These are phyloP conservation scores for Saccharomycopsis malanga DNA, from an alignment of 805 yeast genomes.

Conservation along the genomic window DNA sequence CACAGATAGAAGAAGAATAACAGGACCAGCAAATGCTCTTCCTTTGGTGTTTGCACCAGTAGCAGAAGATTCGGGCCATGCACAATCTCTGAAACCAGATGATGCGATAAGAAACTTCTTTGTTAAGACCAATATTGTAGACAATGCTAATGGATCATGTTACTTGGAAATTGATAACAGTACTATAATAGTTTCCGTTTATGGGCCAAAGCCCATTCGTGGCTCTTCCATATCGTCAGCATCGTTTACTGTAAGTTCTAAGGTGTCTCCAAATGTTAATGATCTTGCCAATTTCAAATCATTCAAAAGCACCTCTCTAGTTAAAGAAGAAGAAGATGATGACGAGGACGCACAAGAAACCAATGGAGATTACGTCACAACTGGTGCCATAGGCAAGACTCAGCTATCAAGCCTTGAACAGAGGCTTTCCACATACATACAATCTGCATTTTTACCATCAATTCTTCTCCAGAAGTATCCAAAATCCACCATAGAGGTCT, in stretches of 20 bases:
- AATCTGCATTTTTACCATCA: constrained; percentile 45
- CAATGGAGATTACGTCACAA: constrained; percentile 14
- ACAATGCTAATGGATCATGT: constrained; percentile 77
- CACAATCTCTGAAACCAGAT: constrained; percentile 10
- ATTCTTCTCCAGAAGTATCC: constrained; percentile 71
- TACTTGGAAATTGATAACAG: constrained; percentile 57
- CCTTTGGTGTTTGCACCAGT: constrained; percentile 37
- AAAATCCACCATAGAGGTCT: constrained; percentile 79
- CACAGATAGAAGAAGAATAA: constrained; percentile 73
- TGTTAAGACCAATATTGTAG: constrained; percentile 55
- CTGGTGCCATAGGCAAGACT: constrained; percentile 27
- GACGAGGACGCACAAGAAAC: not conserved
- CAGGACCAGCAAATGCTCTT: constrained; percentile 69
- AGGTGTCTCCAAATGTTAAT: constrained; percentile 42
- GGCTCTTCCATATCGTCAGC: constrained; percentile 66
- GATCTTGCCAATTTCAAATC: constrained; percentile 19
- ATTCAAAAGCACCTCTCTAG: not conserved
- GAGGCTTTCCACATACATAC: constrained; percentile 41
- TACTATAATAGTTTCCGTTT: constrained; percentile 59
- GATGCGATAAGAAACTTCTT: constrained; percentile 37
- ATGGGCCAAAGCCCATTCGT: constrained; percentile 84
- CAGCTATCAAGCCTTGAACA: constrained; percentile 37
- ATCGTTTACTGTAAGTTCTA: constrained; percentile 52
- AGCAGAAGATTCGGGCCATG: constrained; percentile 15
- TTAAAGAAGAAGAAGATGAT: not conserved